Evolutionary conservation across 768 basidiomycete genomes (phyloP), one percentile per base, ranked within the genome.

Genomic region (Russula virescens): DNA sequence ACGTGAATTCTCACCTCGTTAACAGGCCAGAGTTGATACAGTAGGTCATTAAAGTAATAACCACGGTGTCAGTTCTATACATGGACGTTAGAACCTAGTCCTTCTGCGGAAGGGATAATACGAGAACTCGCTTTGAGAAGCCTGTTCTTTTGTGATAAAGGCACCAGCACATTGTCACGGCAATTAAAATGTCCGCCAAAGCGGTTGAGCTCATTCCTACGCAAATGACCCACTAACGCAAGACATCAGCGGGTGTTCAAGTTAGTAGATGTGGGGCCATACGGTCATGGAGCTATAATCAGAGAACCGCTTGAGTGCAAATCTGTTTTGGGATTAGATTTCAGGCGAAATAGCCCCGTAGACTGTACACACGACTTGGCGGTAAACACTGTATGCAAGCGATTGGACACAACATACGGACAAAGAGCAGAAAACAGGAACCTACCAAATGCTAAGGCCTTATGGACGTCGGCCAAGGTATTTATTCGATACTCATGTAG

Each of bases 161-260:
- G 60, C 77, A 80, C 64, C 78, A 81, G 66, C 79, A 80, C 58
- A 83, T 74, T 16, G 79, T 72, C 51, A 71, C 61, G 3, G 81
- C 82, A 51, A 82, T 81, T 60, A 81, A 72, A 61, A 80, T 73
- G 65, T 82, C 81, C 11, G 80, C 77, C 18, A 76, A 76, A n/a
- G 79, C 78, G 26, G 79, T 79, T 58, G 78, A 76, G 38, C 79
- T 77, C 11, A 73, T 28, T 1, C 80, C 82, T 26, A 75, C 65
- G 65, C 76, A 78, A 9, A 81, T 79, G 16, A 83, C 75, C 82
- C 81, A 82, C 81, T 77, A 58, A 18, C 2, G 42, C 16, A 9
- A 14, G 18, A 16, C 19, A 19, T 53, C 11, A 58, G 50, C 21
- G 18, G 13, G 14, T 9, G 16, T 28, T 31, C 35, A 57, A 43